Base-by-base conservation (phyloP, 352 stramenopile genomes). In the Pythium rhizo-oryzae region DNA sequence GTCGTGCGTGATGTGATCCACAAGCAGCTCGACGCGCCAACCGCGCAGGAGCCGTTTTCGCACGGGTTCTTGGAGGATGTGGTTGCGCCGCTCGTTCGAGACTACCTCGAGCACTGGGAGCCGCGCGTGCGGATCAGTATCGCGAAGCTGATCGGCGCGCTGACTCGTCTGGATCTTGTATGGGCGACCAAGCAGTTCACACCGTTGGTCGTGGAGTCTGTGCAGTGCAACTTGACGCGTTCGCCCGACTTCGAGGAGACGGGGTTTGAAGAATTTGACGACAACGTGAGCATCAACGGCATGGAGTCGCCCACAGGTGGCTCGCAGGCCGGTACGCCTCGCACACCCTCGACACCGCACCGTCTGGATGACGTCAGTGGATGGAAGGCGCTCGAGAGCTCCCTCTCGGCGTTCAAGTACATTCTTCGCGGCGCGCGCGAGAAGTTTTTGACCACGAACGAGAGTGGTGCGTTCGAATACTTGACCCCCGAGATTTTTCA, bases 371-470 rank as follows among this genome's bases (percentile, higher is more conserved):
- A 99, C 70, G 98, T 98, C 5, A 98, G 93, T 54, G 96, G 97
- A 33, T 99, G 96, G 96, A 98, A 98, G 71, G 90, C 93, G 2
- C 81, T 99, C 8, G 96, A 99, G 75, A 99, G 92, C n/a, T 97
- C 82, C 8, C 67, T 97, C 4, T 85, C 89, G 63, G 90, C 88
- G 19, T 73, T 97, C 62, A 96, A 97, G 65, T 93, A 83, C 70
- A 81, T 96, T 18, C 77, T 97, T 19, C 82, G 91, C 33, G 89
- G 85, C 25, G 96, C 88, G 24, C 84, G 94, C 18, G 75, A 77
- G 19, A 75, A 53, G 5, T 96, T 97, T 68, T 70, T 96, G 3
- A 56, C 72, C 28, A 63, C 70, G n/a, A 50, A 72, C 7, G 21
- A 59, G 24, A 61, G 70, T 1, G 56, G 51, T 1, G 18, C 43